These are phyloP conservation scores for Macaranga tanarius DNA, from an alignment of 441 rosid species.

Conservation along the genomic window DNA sequence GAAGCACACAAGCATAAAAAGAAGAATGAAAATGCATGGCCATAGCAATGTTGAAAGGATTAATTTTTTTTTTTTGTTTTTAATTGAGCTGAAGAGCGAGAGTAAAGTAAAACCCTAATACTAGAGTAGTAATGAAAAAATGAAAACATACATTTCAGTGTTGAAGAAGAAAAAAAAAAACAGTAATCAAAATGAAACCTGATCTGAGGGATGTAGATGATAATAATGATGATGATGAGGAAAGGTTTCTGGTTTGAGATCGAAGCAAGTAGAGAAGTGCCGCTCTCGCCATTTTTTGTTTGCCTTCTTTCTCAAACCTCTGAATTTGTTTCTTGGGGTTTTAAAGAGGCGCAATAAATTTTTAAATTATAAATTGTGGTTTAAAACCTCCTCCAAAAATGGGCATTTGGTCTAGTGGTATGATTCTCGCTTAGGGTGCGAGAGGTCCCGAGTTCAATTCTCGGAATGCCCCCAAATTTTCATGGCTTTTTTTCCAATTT, in stretches of 20 bases:
- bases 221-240: slow-evolving; percentile 19
- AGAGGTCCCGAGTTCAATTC: slow-evolving; percentile 57
- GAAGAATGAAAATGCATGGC: too few species aligned
- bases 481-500: too few species aligned
- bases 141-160: too few species aligned
- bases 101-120: too few species aligned
- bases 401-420: slow-evolving; percentile 63
- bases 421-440: slow-evolving; percentile 59
- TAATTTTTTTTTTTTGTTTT: too few species aligned
- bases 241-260: slow-evolving; percentile 55
- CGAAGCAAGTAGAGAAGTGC: slow-evolving; percentile 61
- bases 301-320: background rate
- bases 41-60: too few species aligned
- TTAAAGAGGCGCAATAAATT: too few species aligned
- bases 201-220: slow-evolving; percentile 29
- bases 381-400: too few species aligned
- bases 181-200: slow-evolving; percentile 34
- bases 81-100: too few species aligned
- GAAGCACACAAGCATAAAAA: too few species aligned
- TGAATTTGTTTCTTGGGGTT: background rate
- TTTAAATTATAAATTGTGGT: too few species aligned
- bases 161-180: background rate
- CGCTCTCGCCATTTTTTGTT: slow-evolving; percentile 51
- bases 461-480: slow-evolving; percentile 67
- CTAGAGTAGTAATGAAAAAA: background rate